Conservation (phyloP, 495 filamentous ascomycete species). For the Usnea hakonensis region DNA sequence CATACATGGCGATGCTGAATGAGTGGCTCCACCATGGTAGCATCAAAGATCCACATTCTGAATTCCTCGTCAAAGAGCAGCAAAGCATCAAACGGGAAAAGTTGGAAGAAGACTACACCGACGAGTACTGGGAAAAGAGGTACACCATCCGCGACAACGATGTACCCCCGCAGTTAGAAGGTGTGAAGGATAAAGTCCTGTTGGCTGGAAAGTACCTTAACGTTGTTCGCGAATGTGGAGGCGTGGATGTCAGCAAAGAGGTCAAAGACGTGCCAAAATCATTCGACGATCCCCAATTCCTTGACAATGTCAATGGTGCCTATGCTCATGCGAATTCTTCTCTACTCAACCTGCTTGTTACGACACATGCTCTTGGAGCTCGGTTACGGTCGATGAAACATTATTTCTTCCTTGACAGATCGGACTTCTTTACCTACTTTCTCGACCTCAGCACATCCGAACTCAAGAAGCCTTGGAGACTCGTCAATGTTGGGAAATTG, state of each 20-base stretch:
- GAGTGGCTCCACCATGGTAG: conserved; percentile 96
- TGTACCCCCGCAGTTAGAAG: conserved; percentile 86
- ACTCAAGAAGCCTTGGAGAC: conserved; percentile 75
- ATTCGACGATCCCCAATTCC: conserved; percentile 80
- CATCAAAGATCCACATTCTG: conserved; percentile 87
- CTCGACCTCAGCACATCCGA: conserved; percentile 84
- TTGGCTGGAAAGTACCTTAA: conserved; percentile 97
- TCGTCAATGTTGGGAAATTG: conserved; percentile 83
- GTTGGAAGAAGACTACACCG: conserved; percentile 91
- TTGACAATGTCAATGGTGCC: conserved; percentile 91
- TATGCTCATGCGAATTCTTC: conserved; percentile 95
- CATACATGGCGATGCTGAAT: conserved; percentile 97
- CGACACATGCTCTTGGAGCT: conserved; percentile 81
- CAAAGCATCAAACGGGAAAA: conserved; percentile 88
- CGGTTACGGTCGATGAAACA: conserved; percentile 87
- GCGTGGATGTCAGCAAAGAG: conserved; percentile 86
- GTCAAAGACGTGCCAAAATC: conserved; percentile 82
- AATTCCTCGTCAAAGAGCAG: conserved; percentile 93
- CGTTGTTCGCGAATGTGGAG: conserved; percentile 92
- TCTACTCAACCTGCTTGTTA: conserved; percentile 82
- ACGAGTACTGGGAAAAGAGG: conserved; percentile 97
- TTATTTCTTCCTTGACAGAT: conserved; percentile 97
- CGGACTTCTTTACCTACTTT: conserved; percentile 97
- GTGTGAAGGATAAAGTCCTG: conserved; percentile 86
- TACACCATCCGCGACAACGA: conserved; percentile 89